These are phyloP conservation scores for thale cress (Arabidopsis thaliana) DNA, from an alignment of 345 rosid genomes.

Conservation along the genomic window DNA sequence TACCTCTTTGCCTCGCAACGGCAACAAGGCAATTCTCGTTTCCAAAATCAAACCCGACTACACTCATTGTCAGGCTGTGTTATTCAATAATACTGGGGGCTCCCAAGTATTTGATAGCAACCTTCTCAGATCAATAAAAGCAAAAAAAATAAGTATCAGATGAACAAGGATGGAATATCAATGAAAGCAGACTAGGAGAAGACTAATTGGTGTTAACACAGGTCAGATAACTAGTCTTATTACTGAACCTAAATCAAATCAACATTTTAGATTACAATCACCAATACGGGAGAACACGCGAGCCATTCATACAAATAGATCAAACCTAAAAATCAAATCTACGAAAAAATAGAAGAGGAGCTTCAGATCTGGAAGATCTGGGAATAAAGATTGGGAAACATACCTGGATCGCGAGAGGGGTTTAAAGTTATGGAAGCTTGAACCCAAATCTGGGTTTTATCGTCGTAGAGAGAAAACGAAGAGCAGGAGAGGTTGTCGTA, in stretches of 20 bases:
- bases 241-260: not conserved
- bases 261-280: not conserved
- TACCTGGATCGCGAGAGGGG: constrained; percentile 45
- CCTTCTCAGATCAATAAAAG: not conserved
- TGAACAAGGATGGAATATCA: not conserved
- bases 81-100: not conserved
- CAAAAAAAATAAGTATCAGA: not conserved
- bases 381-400: constrained; percentile 19
- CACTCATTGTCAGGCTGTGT: constrained; percentile 69
- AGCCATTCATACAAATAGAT: constrained; percentile 35
- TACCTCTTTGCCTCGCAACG: constrained; percentile 98
- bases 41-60: constrained; percentile 96
- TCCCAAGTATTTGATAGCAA: not conserved
- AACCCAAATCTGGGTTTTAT: not conserved
- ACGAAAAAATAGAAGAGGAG: not conserved
- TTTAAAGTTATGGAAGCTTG: constrained; percentile 37
- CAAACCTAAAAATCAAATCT: constrained; percentile 8
- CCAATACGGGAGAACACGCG: constrained; percentile 1
- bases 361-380: constrained; percentile 43
- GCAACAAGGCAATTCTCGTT: constrained; percentile 96
- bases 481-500: not conserved
- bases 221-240: not conserved
- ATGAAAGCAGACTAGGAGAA: not conserved
- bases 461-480: constrained; percentile 19
- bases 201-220: not conserved